Percentiles rank a stretch among this genome's conserved stretches.
phyloP scores from a whole-genome alignment of 2,329 filamentous ascomycete genomes.

The Pseudopyrenochaeta lycopersici region DNA sequence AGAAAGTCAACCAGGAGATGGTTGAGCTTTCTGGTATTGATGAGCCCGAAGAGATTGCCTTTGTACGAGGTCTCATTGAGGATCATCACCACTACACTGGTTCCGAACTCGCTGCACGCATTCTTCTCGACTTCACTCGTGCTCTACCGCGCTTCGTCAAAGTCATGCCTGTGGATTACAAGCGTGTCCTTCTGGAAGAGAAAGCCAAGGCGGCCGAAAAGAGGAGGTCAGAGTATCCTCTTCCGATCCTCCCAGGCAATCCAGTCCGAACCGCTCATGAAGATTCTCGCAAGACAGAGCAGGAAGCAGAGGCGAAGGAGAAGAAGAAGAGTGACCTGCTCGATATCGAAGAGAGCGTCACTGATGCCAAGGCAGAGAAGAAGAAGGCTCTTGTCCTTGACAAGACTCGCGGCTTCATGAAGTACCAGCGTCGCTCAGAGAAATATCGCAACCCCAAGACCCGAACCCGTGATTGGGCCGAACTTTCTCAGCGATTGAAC shows the following conservation, averaged over 20 bases:
- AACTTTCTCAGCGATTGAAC: constrained; percentile 84
- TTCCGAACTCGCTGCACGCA: constrained; percentile 90
- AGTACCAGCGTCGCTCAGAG: constrained; percentile 90
- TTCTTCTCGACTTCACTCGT: constrained; percentile 93
- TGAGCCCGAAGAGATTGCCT: constrained; percentile 88
- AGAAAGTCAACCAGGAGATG: constrained; percentile 98
- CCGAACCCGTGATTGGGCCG: constrained; percentile 90
- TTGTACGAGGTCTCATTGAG: constrained; percentile 88
- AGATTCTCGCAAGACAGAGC: constrained; percentile 62
- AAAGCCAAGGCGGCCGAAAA: constrained; percentile 84
- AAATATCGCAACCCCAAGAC: constrained; percentile 89
- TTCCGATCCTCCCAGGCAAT: constrained; percentile 77
- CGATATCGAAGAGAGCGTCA: constrained; percentile 92
- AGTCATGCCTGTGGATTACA: constrained; percentile 94
- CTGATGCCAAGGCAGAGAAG: constrained; percentile 85
- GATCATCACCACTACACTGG: constrained; percentile 98
- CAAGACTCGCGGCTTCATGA: constrained; percentile 98
- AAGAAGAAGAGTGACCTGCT: constrained; percentile 73
- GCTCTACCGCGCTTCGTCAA: constrained; percentile 92
- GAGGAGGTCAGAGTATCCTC: constrained; percentile 83
- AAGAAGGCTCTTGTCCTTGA: constrained; percentile 93
- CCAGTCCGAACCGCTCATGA: constrained; percentile 63
- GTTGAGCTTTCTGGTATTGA: constrained; percentile 87
- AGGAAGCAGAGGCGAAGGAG: constrained; percentile 69
- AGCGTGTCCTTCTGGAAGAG: constrained; percentile 87